Evolutionary conservation across 352 stramenopile genomes (phyloP).

Genomic region (Pythium dissimile): DNA sequence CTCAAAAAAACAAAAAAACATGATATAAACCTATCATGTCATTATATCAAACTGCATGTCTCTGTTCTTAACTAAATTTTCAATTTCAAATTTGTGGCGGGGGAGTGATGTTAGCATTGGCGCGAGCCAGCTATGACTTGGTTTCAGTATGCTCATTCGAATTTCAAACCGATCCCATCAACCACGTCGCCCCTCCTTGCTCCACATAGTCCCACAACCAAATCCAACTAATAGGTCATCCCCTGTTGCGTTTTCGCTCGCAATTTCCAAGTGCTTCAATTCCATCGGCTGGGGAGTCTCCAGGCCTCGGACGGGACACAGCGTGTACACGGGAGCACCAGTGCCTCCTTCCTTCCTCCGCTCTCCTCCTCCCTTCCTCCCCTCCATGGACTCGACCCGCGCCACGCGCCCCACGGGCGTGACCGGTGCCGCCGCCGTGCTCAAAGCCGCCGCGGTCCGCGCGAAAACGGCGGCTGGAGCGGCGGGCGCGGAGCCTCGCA

Average conservation of each 20-base stretch:
- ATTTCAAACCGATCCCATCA: slow-evolving; percentile 26
- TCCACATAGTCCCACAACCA: not conserved
- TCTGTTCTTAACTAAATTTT: slow-evolving; percentile 6
- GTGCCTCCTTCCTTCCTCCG: not conserved
- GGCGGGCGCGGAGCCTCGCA: slow-evolving; percentile 32
- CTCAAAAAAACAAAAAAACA: too few species aligned
- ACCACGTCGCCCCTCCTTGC: slow-evolving; percentile 23
- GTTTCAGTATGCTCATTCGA: slow-evolving; percentile 34
- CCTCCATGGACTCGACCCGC: slow-evolving; percentile 4
- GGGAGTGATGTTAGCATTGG: not conserved
- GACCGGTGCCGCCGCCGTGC: not conserved
- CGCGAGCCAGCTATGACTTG: slow-evolving; percentile 24
- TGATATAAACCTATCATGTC: too few species aligned
- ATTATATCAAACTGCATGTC: not conserved
- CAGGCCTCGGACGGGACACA: too few species aligned
- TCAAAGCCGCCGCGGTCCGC: not conserved
- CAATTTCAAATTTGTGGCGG: too few species aligned
- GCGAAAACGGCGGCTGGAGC: not conserved
- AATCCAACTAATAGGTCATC: slow-evolving; percentile 25
- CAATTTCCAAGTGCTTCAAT: slow-evolving; percentile 22
- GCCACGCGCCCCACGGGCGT: not conserved
- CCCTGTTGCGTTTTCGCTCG: slow-evolving; percentile 27
- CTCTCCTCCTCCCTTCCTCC: slow-evolving; percentile 1
- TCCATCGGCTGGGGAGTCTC: not conserved
- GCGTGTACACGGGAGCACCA: not conserved